Evolutionary conservation across 2,329 filamentous ascomycete genomes (phyloP).

Genomic region (Lecanicillium sp.): DNA sequence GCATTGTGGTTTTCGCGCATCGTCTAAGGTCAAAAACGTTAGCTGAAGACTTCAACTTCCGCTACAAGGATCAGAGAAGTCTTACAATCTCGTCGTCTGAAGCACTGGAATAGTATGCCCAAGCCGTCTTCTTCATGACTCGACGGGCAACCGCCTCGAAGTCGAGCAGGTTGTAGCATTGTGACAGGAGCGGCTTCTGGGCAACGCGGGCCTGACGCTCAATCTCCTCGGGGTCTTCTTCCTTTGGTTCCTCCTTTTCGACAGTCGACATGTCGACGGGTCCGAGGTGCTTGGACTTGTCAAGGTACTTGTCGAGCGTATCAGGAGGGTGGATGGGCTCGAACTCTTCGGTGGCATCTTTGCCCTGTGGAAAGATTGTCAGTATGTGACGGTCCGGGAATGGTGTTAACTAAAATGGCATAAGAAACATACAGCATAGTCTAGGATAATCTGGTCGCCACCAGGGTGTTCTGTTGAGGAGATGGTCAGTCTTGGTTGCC

Average conservation of each 20-base stretch:
- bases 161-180: slow-evolving; percentile 91
- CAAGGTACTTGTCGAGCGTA: slow-evolving; percentile 77
- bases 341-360: slow-evolving; percentile 88
- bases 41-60: neutral
- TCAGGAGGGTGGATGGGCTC: slow-evolving; percentile 84
- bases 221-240: slow-evolving; percentile 50
- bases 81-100: slow-evolving; percentile 45
- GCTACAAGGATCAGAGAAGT: neutral
- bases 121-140: slow-evolving; percentile 93
- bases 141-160: slow-evolving; percentile 87
- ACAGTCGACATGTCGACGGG: slow-evolving; percentile 82
- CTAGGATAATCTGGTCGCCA: slow-evolving; percentile 86
- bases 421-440: slow-evolving; percentile 61
- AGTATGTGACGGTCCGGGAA: neutral
- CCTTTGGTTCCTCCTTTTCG: slow-evolving; percentile 58
- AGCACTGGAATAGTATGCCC: slow-evolving; percentile 95
- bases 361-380: slow-evolving; percentile 43
- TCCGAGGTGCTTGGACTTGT: slow-evolving; percentile 80
- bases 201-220: slow-evolving; percentile 66
- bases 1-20: slow-evolving; percentile 92
- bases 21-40: slow-evolving; percentile 45
- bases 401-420: neutral
- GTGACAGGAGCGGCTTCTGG: slow-evolving; percentile 69
- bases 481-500: neutral
- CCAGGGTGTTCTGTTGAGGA: slow-evolving; percentile 66